Evolutionary conservation across 129 eudicot genomes (phyloP), one percentile per base, ranked within the genome.

Genomic region (Erigeron canadensis): DNA sequence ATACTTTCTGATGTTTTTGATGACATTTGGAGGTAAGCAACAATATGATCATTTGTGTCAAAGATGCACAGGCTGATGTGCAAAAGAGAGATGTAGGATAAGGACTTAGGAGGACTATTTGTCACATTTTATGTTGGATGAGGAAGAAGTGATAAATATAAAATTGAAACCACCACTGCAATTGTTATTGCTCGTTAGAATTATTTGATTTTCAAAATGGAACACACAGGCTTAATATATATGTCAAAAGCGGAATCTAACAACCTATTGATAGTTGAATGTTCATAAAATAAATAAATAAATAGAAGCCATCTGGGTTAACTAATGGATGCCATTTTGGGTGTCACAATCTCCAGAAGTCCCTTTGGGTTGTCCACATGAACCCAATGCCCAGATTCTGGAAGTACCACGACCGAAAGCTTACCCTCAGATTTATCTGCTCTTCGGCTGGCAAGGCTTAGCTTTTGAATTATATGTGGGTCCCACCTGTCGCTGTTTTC

Each of bases 301-400:
- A 2, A 28, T 28, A 28, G 37, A 28, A 67, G 50, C 71, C 54
- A 37, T 23, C 13, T 53, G 40, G 76, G 55, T 61, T 78, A 86
- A 34, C 17, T 82, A 17, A 93, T 54, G 54, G 96, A 84, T 8
- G 95, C 87, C 44, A 95, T 68, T 78, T 77, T 88, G 66, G 99
- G 96, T 63, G 85, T 86, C 76, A 95, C 77, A 46, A 90, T 90
- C 62, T 88, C 97, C 81, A 95, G 65, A 64, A 95, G 96, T 59
- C 99, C 99, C 84, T 90, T 95, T 11, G 99, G 97, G 68, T 95
- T 95, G 50, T 95, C 99, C 22, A 88, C 96, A 69, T 95, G 95
- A 86, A 95, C 99, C 99, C 99, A 95, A 73, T 95, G 99, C 23
- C 99, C 99, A 3, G 99, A 85, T 16, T 86, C 84, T 45, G 94